phyloP scores from a whole-genome alignment of 2,329 filamentous ascomycete species.

The Emergomyces africanus region DNA sequence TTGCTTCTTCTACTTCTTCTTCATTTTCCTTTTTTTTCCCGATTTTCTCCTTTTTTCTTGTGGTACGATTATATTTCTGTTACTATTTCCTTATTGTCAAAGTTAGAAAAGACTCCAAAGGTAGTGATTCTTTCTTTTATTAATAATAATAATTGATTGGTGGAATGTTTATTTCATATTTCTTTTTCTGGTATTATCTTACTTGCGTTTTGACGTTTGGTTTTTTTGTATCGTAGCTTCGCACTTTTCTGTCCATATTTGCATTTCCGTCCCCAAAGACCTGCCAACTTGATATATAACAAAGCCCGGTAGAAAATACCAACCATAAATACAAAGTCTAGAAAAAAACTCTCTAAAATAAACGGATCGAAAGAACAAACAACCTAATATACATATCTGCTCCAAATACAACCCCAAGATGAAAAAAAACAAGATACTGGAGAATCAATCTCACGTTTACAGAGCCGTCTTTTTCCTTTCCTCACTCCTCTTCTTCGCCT shows the following conservation, averaged over 20 bases:
- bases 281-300: background rate
- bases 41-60: background rate
- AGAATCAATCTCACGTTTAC: conserved; percentile 6
- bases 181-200: background rate
- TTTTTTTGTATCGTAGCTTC: background rate
- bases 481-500: conserved; percentile 70
- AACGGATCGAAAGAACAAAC: background rate
- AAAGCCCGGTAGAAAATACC: background rate
- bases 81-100: background rate
- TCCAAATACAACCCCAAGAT: background rate
- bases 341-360: background rate
- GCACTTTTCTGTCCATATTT: background rate
- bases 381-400: background rate
- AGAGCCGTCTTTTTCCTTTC: conserved; percentile 57
- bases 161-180: background rate
- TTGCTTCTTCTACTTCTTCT: background rate
- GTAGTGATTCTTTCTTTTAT: background rate
- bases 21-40: background rate
- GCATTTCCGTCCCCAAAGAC: background rate
- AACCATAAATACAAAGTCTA: background rate
- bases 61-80: background rate
- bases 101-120: too few species aligned
- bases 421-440: conserved; percentile 1
- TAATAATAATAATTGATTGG: background rate
- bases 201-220: background rate